Percentiles rank a stretch among this genome's conserved stretches.
Conservation (phyloP, 352 stramenopile species). For the Globisporangium mamillatum region DNA sequence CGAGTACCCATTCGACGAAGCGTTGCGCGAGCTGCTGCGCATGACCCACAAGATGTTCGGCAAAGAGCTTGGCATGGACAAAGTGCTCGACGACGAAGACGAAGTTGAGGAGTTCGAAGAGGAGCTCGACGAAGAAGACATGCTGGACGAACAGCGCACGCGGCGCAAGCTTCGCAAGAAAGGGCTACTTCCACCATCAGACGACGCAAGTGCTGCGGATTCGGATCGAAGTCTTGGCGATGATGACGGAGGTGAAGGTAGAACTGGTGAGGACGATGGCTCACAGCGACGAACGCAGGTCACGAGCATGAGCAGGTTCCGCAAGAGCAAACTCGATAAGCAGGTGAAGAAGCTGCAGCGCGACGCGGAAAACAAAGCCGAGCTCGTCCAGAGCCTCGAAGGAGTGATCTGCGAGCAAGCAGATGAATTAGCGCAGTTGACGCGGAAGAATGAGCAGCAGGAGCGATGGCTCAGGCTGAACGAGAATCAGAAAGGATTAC, state of each 20-base stretch:
- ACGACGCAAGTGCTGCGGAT: not conserved
- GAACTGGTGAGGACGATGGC: constrained; percentile 7
- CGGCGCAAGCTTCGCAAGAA: constrained; percentile 21
- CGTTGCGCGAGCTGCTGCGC: constrained; percentile 60
- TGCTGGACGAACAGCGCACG: constrained; percentile 26
- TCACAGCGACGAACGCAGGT: constrained; percentile 26
- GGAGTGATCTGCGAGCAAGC: constrained; percentile 54
- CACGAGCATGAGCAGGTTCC: constrained; percentile 60
- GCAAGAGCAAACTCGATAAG: constrained; percentile 65
- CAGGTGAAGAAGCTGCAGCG: constrained; percentile 58
- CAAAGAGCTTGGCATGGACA: constrained; percentile 39
- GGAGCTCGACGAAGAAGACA: constrained; percentile 55
- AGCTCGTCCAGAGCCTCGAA: constrained; percentile 51
- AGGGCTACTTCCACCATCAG: constrained; percentile 11
- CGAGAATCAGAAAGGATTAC: constrained; percentile 51
- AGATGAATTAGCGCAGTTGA: constrained; percentile 42
- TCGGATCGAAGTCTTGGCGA: not conserved
- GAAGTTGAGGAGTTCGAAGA: constrained; percentile 58
- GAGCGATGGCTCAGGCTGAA: constrained; percentile 32
- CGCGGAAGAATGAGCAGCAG: constrained; percentile 40
- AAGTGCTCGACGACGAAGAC: constrained; percentile 62
- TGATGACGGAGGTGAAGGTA: not conserved
- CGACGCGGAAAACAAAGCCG: constrained; percentile 39
- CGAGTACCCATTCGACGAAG: constrained; percentile 78
- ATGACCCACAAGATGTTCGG: constrained; percentile 64